Percentiles rank a stretch among this genome's conserved stretches.
Conservation (phyloP, 1,284 basidiomycete genomes). For the Cryptococcus maquisensis region DNA sequence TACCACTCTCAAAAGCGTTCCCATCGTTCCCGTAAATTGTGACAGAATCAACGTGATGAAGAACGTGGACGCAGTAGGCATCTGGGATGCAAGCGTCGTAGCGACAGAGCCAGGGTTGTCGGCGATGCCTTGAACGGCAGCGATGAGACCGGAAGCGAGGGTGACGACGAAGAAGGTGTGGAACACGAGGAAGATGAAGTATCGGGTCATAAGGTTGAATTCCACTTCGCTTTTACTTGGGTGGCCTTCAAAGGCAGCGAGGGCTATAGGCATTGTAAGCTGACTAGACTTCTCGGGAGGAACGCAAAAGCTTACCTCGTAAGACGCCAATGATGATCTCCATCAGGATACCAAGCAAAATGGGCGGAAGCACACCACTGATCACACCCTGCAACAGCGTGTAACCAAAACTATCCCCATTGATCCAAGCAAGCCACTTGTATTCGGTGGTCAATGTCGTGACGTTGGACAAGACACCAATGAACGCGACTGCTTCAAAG, state of each 20-base stretch:
- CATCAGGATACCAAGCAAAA: slow-evolving; percentile 65
- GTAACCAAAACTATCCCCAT: slow-evolving; percentile 38
- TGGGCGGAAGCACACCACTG: slow-evolving; percentile 61
- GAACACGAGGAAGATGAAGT: slow-evolving; percentile 68
- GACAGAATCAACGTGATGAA: slow-evolving; percentile 69
- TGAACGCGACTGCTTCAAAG: slow-evolving; percentile 44
- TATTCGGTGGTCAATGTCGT: slow-evolving; percentile 49
- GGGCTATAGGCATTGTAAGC: slow-evolving; percentile 42
- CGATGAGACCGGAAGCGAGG: slow-evolving; percentile 60
- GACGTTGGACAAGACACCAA: slow-evolving; percentile 54
- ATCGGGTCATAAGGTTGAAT: slow-evolving; percentile 68
- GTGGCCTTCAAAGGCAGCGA: slow-evolving; percentile 68
- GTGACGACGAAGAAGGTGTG: slow-evolving; percentile 66
- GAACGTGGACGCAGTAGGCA: slow-evolving; percentile 70
- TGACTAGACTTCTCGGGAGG: not conserved
- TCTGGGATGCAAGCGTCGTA: slow-evolving; percentile 56
- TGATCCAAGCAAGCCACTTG: slow-evolving; percentile 63
- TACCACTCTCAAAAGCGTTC: slow-evolving; percentile 58
- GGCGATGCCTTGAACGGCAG: slow-evolving; percentile 48
- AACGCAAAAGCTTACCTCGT: slow-evolving; percentile 50
- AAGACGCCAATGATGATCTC: slow-evolving; percentile 58
- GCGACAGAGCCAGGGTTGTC: slow-evolving; percentile 57
- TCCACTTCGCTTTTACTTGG: slow-evolving; percentile 68
- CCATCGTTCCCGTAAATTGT: slow-evolving; percentile 47
- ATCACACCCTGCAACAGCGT: slow-evolving; percentile 60